Base-by-base conservation (phyloP, 225 moss, liverwort and hornwort species). In the Ulota crispa region DNA sequence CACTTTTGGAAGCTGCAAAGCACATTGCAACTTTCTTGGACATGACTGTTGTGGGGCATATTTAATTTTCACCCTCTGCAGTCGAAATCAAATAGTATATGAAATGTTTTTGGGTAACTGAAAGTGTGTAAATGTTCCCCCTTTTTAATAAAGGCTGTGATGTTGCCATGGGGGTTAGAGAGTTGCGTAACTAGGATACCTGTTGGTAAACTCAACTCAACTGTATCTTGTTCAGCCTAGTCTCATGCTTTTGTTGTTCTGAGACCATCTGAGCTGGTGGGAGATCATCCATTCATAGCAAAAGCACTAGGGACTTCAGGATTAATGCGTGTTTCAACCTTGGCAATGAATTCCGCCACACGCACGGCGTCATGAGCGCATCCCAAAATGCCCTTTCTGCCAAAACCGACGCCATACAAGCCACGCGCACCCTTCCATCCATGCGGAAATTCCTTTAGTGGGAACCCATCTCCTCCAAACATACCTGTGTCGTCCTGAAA, bases 331-430 rank as follows among this genome's bases (percentile, higher is more conserved):
- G 32, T 42, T 68, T 83, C 77, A 14, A 47, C 54, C 23, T 77
- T 72, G 53, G 77, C 79, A 32, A 90, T 88, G 21, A 84, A 79
- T 5, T 67, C 59, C 34, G 84, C 86, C 31, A 82, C 86, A 27
- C 0, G 69, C 21, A 59, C 5, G 7, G 87, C 91, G 61, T 89
- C 89, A 3, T 75, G 66, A n/a, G 77, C 75, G 39, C 85, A 87
- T 50, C 87, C 89, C 9, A 37, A 2, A 28, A 91, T 55, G 14
- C 87, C 86, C 15, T 18, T 77, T 27, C 47, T 76, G 9, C 73
- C 70, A 14, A 89, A 85, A 7, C 91, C 91, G 9, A 82, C 89
- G 0, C 43, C 43, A 2, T 87, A 87, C 45, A 91, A 86, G 30
- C 85, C 80, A 32, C 4, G 63, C 0, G 24, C 34, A 43, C 72